phyloP scores from a whole-genome alignment of 164 flowering plant genomes.

The Vitis amurensis region DNA sequence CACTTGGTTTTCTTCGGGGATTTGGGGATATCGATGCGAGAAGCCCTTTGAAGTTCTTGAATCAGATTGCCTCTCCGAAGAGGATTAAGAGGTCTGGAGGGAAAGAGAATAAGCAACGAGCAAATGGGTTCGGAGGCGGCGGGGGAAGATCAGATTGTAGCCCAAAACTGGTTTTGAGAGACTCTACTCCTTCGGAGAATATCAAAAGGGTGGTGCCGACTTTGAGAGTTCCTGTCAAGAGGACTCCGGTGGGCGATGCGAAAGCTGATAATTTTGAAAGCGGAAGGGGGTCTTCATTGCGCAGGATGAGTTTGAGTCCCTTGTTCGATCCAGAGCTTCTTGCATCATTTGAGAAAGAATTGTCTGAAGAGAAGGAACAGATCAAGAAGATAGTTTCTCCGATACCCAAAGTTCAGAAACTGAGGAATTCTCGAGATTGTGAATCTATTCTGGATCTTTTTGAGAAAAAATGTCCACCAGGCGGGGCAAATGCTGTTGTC shows the following conservation, averaged over 20 bases:
- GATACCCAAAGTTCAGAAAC: constrained; percentile 16
- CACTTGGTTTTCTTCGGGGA: constrained; percentile 28
- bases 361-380: constrained; percentile 57
- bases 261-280: constrained; percentile 28
- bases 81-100: constrained; percentile 52
- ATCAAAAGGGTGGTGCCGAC: constrained; percentile 29
- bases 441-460: constrained; percentile 39
- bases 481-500: constrained; percentile 69
- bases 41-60: constrained; percentile 54
- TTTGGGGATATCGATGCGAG: constrained; percentile 34
- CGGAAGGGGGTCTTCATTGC: constrained; percentile 30
- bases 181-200: constrained; percentile 31
- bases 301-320: constrained; percentile 54
- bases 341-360: constrained; percentile 54
- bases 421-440: constrained; percentile 12
- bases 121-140: constrained; percentile 7
- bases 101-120: constrained; percentile 61
- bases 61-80: constrained; percentile 48
- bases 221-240: constrained; percentile 31
- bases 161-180: constrained; percentile 46
- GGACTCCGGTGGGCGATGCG: constrained; percentile 20
- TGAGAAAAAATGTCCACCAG: constrained; percentile 69
- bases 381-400: constrained; percentile 57
- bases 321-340: constrained; percentile 82
- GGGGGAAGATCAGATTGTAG: constrained; percentile 28